phyloP scores from a whole-genome alignment of 345 rosid species.

The Toxicodendron radicans region DNA sequence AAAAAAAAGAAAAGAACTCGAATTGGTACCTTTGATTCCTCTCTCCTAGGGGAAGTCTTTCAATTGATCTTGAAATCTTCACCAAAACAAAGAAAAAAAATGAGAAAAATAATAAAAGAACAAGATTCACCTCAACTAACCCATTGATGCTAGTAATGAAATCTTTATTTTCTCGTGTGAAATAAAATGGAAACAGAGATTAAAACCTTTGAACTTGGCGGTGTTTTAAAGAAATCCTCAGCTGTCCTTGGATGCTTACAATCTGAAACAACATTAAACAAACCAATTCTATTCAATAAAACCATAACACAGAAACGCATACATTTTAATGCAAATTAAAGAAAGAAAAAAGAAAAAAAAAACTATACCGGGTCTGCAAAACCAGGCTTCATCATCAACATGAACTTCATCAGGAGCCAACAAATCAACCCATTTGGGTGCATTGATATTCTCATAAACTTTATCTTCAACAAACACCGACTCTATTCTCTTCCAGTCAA shows the following conservation, averaged over 20 bases:
- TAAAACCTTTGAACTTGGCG: constrained; percentile 51
- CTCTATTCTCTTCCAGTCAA: constrained; percentile 85
- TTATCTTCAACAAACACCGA: constrained; percentile 69
- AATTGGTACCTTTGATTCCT: constrained; percentile 45
- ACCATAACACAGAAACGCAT: neutral
- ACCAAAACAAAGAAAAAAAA: constrained; percentile 3
- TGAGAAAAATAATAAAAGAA: neutral
- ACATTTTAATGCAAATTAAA: neutral
- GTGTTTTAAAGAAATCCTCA: constrained; percentile 61
- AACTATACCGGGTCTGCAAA: constrained; percentile 74
- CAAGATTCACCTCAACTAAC: neutral
- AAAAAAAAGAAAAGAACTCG: neutral
- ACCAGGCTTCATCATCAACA: constrained; percentile 64
- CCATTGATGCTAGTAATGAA: no score
- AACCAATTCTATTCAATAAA: neutral
- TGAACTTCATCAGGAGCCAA: constrained; percentile 34
- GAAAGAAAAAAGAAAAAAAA: neutral
- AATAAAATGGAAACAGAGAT: neutral
- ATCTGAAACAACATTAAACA: constrained; percentile 33
- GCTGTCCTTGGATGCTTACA: constrained; percentile 86
- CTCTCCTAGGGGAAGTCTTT: constrained; percentile 37
- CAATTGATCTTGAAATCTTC: constrained; percentile 39
- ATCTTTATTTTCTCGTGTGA: no score
- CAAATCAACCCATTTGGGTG: constrained; percentile 92
- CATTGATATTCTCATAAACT: constrained; percentile 74